Evolutionary conservation across 2,329 filamentous ascomycete genomes (phyloP), one percentile per base, ranked within the genome.

Genomic region (Fusarium sp.): DNA sequence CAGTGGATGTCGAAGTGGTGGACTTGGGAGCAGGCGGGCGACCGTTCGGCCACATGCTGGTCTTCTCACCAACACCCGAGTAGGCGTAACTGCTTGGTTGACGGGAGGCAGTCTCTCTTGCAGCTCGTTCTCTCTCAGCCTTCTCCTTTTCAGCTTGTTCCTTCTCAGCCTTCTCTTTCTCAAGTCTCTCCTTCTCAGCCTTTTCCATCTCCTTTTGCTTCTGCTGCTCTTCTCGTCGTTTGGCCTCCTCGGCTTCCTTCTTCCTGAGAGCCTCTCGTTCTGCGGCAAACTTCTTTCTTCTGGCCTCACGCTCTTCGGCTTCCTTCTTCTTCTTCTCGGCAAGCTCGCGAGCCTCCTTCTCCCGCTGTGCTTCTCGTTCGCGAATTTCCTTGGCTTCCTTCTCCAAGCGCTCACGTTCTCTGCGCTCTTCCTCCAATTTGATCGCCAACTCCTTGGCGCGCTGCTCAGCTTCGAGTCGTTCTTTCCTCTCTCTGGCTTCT

Each of bases 21-120:
- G 75, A 77, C 23, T 56, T 56, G 21, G 74, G 57, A 8, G 73
- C 74, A 7, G 82, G 83, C 58, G 84, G 89, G 68, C 84, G 86
- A 71, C 86, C 89, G 74, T 86, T 88, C 8, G 90, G 90, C 87
- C 91, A 93, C 72, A 89, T 89, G 78, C 89, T 91, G 51, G 86
- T 90, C 79, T 86, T 89, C 79, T 93, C 90, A 53, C 90, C 90
- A 23, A 90, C 86, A 32, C 88, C 86, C 57, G 86, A 88, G 79
- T 83, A 90, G 60, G 89, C 88, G 74, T 91, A 90, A n/a, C 84
- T 83, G 70, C 82, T 85, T 42, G 82, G 80, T 65, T 83, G 82
- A 66, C 85, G 82, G 46, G 54, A 27, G 4, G 59, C 61, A 43
- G 61, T 64, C 76, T 74, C 64, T 71, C 78, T 41, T 66, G 71